Percentiles rank a stretch among this genome's conserved stretches.
phyloP scores from a whole-genome alignment of 129 eudicot species.

The Flaveria bidentis region DNA sequence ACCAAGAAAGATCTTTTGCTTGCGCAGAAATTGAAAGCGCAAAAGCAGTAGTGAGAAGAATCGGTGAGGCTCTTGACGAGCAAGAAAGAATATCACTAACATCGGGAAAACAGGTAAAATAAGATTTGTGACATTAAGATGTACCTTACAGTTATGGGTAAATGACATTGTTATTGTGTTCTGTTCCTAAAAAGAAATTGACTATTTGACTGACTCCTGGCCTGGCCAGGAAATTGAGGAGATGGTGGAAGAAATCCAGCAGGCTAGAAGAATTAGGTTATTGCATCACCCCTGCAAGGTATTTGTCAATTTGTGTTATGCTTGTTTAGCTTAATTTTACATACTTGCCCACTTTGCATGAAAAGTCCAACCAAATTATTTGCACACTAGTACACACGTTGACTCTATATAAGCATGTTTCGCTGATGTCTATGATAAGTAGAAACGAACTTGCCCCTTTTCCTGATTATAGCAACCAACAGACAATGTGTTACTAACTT shows the following conservation, averaged over 20 bases:
- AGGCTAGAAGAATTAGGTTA: constrained; percentile 84
- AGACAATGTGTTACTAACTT: background rate
- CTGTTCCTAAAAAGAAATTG: constrained; percentile 15
- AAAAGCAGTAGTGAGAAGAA: constrained; percentile 86
- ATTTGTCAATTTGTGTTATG: background rate
- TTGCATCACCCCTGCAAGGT: constrained; percentile 97
- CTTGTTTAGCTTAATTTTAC: background rate
- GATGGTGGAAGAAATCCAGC: constrained; percentile 87
- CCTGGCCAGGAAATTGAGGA: constrained; percentile 65
- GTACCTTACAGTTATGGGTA: background rate
- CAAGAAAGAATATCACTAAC: constrained; percentile 72
- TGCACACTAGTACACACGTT: background rate
- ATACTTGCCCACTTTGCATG: background rate
- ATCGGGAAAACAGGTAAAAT: constrained; percentile 73
- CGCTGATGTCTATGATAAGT: background rate
- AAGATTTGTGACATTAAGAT: background rate
- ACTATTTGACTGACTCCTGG: constrained; percentile 8
- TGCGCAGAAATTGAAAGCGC: constrained; percentile 99
- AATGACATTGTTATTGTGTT: too few species aligned
- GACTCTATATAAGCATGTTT: background rate
- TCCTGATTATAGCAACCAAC: background rate
- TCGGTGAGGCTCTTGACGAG: constrained; percentile 95
- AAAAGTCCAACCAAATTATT: background rate
- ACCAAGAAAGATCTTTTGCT: constrained; percentile 97
- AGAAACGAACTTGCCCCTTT: background rate